phyloP scores from a whole-genome alignment of 2,329 filamentous ascomycete species.

The Tolypocladium ovalisporum region DNA sequence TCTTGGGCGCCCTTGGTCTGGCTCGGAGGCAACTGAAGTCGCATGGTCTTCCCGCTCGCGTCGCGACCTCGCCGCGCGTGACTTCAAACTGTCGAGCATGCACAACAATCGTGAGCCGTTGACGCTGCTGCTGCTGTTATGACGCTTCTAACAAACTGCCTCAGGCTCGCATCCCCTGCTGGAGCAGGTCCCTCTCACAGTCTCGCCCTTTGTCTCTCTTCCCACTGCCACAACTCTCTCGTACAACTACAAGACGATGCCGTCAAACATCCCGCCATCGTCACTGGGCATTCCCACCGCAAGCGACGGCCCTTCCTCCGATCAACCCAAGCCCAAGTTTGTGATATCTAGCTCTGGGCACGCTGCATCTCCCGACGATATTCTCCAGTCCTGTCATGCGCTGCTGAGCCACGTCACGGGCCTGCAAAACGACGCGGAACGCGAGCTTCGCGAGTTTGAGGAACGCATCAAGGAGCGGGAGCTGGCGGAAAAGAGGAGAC shows the following conservation, averaged over 20 bases:
- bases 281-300: conserved; percentile 23
- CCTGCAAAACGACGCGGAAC: conserved; percentile 56
- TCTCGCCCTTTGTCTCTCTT: conserved; percentile 87
- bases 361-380: conserved; percentile 77
- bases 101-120: conserved; percentile 23
- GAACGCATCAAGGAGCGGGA: conserved; percentile 53
- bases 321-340: conserved; percentile 51
- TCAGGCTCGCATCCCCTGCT: conserved; percentile 74
- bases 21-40: too few relatives aligned
- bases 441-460: conserved; percentile 59
- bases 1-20: background rate
- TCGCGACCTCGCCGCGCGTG: background rate
- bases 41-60: background rate
- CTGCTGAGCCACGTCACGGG: conserved; percentile 66
- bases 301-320: conserved; percentile 19
- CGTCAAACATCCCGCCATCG: conserved; percentile 63
- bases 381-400: conserved; percentile 69
- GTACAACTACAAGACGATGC: conserved; percentile 88
- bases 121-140: background rate
- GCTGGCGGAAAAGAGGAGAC: conserved; percentile 66
- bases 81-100: conserved; percentile 9
- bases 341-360: conserved; percentile 69
- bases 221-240: conserved; percentile 84
- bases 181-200: conserved; percentile 83
- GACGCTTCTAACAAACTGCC: conserved; percentile 5